A percentile compares a stretch with the other conserved stretches of the same genome.
phyloP scores from a whole-genome alignment of 148 eudicot genomes.

The Dianthus caryophyllus region DNA sequence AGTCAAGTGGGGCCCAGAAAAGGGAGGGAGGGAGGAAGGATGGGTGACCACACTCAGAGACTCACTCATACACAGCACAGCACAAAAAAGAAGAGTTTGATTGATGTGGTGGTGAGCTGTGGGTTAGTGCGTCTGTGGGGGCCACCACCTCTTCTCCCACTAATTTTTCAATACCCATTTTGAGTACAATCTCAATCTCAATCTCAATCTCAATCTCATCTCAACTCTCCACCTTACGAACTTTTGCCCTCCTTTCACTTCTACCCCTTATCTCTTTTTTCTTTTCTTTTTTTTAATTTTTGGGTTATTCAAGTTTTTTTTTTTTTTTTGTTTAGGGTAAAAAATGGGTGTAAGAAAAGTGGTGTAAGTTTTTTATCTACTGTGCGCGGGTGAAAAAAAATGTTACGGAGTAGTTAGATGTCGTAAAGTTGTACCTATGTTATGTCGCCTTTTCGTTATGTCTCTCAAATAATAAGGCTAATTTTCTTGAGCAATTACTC shows the following conservation, averaged over 20 bases:
- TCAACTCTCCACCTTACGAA: constrained; percentile 9
- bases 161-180: no score
- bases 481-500: no score
- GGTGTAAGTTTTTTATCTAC: no score
- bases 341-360: no score
- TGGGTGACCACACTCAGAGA: constrained; percentile 1
- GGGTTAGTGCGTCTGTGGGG: constrained; percentile 28
- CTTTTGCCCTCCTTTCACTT: background rate
- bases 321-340: no score
- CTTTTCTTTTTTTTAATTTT: background rate
- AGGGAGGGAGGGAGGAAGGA: background rate
- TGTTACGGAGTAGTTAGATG: no score
- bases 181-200: constrained; percentile 34
- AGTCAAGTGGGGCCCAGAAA: background rate
- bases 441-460: no score
- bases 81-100: constrained; percentile 3
- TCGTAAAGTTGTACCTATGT: no score
- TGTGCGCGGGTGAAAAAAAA: no score
- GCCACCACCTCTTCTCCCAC: constrained; percentile 19
- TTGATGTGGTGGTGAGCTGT: constrained; percentile 24
- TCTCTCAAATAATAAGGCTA: no score
- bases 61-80: constrained; percentile 1
- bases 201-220: constrained; percentile 18
- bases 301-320: no score
- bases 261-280: background rate